A percentile compares a stretch with the other conserved stretches of the same genome.
phyloP scores from a whole-genome alignment of 306 rosid species.

The Pyrus bretschneideri region DNA sequence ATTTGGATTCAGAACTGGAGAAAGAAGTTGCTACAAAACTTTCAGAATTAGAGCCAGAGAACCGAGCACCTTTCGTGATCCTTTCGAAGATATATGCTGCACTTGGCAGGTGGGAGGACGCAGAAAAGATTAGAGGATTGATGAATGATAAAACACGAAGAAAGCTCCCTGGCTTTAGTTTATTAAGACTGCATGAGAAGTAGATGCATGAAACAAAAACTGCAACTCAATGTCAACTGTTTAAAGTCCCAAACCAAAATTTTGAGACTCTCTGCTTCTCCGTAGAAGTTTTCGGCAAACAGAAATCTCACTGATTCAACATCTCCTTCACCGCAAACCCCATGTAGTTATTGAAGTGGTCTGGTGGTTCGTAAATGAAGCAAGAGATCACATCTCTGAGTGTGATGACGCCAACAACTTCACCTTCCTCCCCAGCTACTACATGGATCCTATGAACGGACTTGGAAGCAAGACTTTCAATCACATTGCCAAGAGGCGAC shows the following conservation, averaged over 20 bases:
- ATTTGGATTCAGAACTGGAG: constrained; percentile 48
- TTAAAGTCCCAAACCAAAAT: constrained; percentile 13
- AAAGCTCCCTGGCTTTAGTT: constrained; percentile 58
- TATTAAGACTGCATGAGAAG: constrained; percentile 37
- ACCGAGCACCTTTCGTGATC: constrained; percentile 50
- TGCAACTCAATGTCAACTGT: constrained; percentile 17
- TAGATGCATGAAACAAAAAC: constrained; percentile 11
- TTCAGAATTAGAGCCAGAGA: constrained; percentile 51
- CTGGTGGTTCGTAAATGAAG: constrained; percentile 68
- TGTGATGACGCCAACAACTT: constrained; percentile 65
- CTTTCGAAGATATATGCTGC: constrained; percentile 65
- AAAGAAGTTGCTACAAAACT: constrained; percentile 54
- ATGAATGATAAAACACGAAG: constrained; percentile 39
- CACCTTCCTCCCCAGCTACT: constrained; percentile 37
- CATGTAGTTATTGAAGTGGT: constrained; percentile 56
- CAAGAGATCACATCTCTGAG: constrained; percentile 92
- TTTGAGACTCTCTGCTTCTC: constrained; percentile 11
- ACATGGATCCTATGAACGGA: constrained; percentile 77
- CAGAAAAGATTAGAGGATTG: constrained; percentile 52
- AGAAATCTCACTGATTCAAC: constrained; percentile 34
- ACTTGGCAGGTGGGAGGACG: constrained; percentile 69
- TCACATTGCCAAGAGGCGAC: constrained; percentile 52
- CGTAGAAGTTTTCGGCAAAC: background rate
- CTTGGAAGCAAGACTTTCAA: constrained; percentile 61
- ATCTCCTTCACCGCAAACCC: constrained; percentile 64